These are phyloP conservation scores for Bryoglossum gracile DNA, from an alignment of 495 filamentous ascomycete species.

Conservation along the genomic window DNA sequence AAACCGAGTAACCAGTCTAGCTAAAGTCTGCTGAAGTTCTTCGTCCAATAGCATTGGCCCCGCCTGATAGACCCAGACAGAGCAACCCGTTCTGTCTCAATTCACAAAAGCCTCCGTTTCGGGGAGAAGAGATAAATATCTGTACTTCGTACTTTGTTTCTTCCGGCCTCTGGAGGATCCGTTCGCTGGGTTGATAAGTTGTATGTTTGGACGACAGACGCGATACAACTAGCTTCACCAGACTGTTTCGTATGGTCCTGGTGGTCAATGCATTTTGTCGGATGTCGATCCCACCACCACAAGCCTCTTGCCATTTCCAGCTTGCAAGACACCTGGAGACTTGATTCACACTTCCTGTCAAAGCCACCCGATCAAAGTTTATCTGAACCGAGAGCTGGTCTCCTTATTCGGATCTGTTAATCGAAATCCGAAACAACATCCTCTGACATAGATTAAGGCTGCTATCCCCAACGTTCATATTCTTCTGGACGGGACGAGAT, in stretches of 20 bases:
- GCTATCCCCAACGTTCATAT: slow-evolving; percentile 17
- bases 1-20: slow-evolving; percentile 16
- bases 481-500: slow-evolving; percentile 9
- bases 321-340: slow-evolving; percentile 17
- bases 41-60: slow-evolving; percentile 17
- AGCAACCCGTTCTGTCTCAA: slow-evolving; percentile 12
- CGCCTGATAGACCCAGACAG: slow-evolving; percentile 19
- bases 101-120: slow-evolving; percentile 21
- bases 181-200: slow-evolving; percentile 18
- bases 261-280: slow-evolving; percentile 27
- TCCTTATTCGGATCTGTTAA: slow-evolving; percentile 8
- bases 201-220: slow-evolving; percentile 18
- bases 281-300: slow-evolving; percentile 15
- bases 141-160: slow-evolving; percentile 17
- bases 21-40: slow-evolving; percentile 19
- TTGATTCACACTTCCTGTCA: slow-evolving; percentile 18
- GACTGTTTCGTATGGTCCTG: slow-evolving; percentile 25
- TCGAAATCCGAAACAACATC: slow-evolving; percentile 20
- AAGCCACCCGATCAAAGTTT: slow-evolving; percentile 21
- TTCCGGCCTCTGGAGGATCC: slow-evolving; percentile 20
- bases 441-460: slow-evolving; percentile 18
- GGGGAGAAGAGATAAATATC: slow-evolving; percentile 16
- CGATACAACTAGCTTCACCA: slow-evolving; percentile 24
- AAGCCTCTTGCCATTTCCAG: slow-evolving; percentile 10
- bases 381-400: slow-evolving; percentile 15